These are phyloP conservation scores for Cryphonectria radicalis DNA, from an alignment of 2,329 filamentous ascomycete species.

Conservation along the genomic window DNA sequence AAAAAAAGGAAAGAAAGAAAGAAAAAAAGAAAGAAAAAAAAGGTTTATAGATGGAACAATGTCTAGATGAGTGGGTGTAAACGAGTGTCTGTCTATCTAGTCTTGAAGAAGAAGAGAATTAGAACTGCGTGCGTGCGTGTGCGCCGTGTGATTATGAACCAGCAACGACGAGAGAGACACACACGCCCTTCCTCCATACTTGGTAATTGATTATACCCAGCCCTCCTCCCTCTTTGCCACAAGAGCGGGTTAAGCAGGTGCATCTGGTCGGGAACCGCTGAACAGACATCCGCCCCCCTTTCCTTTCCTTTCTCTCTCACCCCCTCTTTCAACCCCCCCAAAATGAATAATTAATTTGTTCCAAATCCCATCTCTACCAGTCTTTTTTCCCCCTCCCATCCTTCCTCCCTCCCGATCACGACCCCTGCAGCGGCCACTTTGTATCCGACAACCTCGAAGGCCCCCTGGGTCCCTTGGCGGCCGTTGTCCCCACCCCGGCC, in stretches of 20 bases:
- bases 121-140: not conserved
- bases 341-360: no score
- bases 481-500: not conserved
- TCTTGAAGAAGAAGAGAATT: not conserved
- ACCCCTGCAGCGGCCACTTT: slow-evolving; percentile 23
- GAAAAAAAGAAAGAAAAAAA: no score
- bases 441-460: slow-evolving; percentile 19
- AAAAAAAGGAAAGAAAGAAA: no score
- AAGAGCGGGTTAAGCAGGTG: no score
- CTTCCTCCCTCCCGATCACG: not conserved
- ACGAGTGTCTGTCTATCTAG: not conserved
- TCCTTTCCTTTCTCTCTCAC: no score
- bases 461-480: not conserved
- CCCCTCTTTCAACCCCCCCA: no score
- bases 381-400: not conserved
- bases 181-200: no score
- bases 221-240: no score
- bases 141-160: not conserved
- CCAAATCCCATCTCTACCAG: no score
- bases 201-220: no score
- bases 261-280: no score
- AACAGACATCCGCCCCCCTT: no score
- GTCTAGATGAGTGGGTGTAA: not conserved
- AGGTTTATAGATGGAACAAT: not conserved
- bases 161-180: not conserved